Percentiles rank a stretch among this genome's conserved stretches.
phyloP scores from a whole-genome alignment of 495 filamentous ascomycete genomes.

The Penicillium chermesinum region DNA sequence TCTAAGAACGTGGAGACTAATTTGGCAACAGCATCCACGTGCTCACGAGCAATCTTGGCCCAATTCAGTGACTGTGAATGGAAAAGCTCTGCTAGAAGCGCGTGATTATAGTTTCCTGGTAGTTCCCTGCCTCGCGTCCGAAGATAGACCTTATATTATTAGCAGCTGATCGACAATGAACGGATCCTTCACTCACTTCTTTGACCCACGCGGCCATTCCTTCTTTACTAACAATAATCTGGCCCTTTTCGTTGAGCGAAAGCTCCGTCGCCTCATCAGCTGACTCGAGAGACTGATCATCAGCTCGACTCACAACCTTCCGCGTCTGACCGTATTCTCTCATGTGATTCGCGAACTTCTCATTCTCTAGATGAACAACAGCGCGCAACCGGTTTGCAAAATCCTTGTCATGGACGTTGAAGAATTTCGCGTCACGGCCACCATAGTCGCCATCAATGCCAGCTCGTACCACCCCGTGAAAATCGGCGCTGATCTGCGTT shows the following conservation, averaged over 20 bases:
- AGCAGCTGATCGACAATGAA: not conserved
- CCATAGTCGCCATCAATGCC: conserved; percentile 20
- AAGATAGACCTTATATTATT: conserved; percentile 16
- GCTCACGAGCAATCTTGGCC: conserved; percentile 11
- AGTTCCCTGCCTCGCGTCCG: conserved; percentile 34
- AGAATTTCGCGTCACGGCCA: conserved; percentile 10
- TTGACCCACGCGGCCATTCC: conserved; percentile 14
- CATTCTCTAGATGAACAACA: conserved; percentile 19
- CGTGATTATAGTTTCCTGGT: conserved; percentile 41
- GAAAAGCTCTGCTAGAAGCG: conserved; percentile 34
- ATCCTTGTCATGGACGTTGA: not conserved
- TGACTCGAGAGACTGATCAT: not conserved
- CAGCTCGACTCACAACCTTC: conserved; percentile 7
- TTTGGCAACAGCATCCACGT: conserved; percentile 11
- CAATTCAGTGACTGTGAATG: conserved; percentile 32
- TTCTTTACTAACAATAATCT: conserved; percentile 4
- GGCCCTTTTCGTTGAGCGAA: conserved; percentile 1
- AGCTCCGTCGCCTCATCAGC: too few species aligned
- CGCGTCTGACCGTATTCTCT: conserved; percentile 12
- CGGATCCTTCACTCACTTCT: conserved; percentile 1
- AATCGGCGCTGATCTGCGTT: conserved; percentile 13
- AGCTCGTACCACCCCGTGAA: conserved; percentile 11
- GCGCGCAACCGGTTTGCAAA: conserved; percentile 15
- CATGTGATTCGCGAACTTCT: conserved; percentile 18
- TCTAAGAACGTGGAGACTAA: conserved; percentile 15